These are phyloP conservation scores for Lathyrus aphaca DNA, from an alignment of 306 rosid genomes.

Conservation along the genomic window DNA sequence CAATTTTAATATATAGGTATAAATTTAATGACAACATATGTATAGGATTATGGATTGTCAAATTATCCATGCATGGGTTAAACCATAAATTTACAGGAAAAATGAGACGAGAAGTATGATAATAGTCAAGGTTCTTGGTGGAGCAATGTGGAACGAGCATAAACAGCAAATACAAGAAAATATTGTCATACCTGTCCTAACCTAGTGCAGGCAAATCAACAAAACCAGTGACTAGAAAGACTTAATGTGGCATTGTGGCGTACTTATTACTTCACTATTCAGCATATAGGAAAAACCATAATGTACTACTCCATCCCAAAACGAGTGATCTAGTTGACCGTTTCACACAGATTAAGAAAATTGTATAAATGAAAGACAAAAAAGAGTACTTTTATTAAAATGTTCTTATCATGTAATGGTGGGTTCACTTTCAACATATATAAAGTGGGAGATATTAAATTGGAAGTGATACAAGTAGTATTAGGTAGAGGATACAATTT, in stretches of 20 bases:
- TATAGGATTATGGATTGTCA: constrained; percentile 11
- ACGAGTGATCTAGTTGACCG: too few relatives aligned
- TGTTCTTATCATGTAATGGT: too few relatives aligned
- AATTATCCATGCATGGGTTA: constrained; percentile 1
- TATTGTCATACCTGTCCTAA: constrained; percentile 2
- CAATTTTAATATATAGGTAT: constrained; percentile 2
- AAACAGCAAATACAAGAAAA: constrained; percentile 19
- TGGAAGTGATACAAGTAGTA: too few relatives aligned
- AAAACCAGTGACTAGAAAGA: constrained; percentile 6
- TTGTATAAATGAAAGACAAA: too few relatives aligned
- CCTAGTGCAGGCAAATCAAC: constrained; percentile 11
- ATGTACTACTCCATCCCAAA: not conserved
- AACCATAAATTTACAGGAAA: constrained; percentile 25
- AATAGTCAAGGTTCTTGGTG: constrained; percentile 4
- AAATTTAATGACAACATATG: constrained; percentile 10
- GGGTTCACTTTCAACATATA: too few relatives aligned
- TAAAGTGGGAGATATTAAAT: too few relatives aligned
- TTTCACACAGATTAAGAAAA: too few relatives aligned
- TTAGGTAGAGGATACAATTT: too few relatives aligned
- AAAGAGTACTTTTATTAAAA: too few relatives aligned
- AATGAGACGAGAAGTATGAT: constrained; percentile 23
- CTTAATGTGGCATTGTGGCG: not conserved
- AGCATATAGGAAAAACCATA: not conserved
- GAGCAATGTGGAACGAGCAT: constrained; percentile 14
- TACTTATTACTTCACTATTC: constrained; percentile 28